phyloP scores from a whole-genome alignment of 208 protist species.

The Wallacemonas sp. region DNA sequence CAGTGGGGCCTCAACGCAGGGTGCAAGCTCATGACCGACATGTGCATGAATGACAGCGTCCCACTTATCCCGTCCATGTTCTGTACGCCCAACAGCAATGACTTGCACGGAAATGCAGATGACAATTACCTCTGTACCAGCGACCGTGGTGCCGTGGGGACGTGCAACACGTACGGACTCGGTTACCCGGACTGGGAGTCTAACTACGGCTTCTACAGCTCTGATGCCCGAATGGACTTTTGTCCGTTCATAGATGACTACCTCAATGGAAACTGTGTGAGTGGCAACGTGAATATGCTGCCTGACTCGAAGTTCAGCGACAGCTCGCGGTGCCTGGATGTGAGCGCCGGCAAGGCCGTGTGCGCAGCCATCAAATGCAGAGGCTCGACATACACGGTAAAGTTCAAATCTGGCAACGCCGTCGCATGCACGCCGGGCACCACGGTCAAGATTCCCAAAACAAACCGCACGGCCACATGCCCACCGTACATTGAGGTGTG shows the following conservation, averaged over 20 bases:
- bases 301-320: conserved; percentile 20
- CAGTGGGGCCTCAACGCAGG: conserved; percentile 53
- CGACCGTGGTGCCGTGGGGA: conserved; percentile 28
- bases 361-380: conserved; percentile 28
- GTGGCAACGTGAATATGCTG: conserved; percentile 9
- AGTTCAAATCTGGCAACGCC: conserved; percentile 2
- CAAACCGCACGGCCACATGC: conserved; percentile 38
- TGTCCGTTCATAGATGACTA: conserved; percentile 33
- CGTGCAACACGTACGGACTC: conserved; percentile 19
- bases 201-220: conserved; percentile 46
- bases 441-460: background rate
- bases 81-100: no score
- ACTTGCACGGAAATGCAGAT: no score
- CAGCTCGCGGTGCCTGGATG: conserved; percentile 19
- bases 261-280: conserved; percentile 24
- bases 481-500: conserved; percentile 47
- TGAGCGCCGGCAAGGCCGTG: background rate
- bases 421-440: conserved; percentile 11
- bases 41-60: conserved; percentile 20
- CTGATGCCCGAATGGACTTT: conserved; percentile 40
- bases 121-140: conserved; percentile 14
- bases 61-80: conserved; percentile 31
- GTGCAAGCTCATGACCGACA: conserved; percentile 30
- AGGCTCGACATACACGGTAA: conserved; percentile 14
- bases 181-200: background rate